A percentile compares a stretch with the other conserved stretches of the same genome.
Conservation (phyloP, 169 alveolate species). For the Theileria equi region DNA sequence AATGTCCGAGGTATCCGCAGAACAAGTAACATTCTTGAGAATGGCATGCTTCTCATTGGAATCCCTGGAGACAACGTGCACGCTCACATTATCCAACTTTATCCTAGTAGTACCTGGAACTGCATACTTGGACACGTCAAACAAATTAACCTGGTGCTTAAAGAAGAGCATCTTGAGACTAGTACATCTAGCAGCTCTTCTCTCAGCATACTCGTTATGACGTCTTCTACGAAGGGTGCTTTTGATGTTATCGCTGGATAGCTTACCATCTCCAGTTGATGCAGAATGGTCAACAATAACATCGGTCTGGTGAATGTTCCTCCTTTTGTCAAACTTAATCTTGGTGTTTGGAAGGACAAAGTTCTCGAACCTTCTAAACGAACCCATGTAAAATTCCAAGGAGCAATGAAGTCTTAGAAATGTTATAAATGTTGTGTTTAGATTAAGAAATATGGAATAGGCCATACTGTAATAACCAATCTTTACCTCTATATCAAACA, state of each 20-base stretch:
- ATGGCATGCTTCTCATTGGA: not conserved
- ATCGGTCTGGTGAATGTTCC: conserved; percentile 4
- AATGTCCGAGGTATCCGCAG: conserved; percentile 33
- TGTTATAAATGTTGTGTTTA: too few relatives aligned
- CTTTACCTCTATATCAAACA: not conserved
- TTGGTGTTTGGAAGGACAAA: conserved; percentile 7
- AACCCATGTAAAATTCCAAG: conserved; percentile 10
- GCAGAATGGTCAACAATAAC: too few relatives aligned
- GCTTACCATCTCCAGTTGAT: too few relatives aligned
- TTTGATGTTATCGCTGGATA: too few relatives aligned
- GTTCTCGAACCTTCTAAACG: conserved; percentile 1
- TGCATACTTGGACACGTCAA: not conserved
- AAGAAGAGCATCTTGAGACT: not conserved
- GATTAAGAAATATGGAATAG: not conserved
- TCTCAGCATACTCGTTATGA: too few relatives aligned
- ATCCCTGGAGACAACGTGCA: conserved; percentile 1
- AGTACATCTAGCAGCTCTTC: too few relatives aligned
- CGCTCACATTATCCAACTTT: not conserved
- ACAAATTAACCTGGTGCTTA: not conserved
- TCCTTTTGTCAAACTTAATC: not conserved
- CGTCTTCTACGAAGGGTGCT: too few relatives aligned
- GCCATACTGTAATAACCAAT: conserved; percentile 2
- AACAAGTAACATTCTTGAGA: conserved; percentile 17
- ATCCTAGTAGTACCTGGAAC: conserved; percentile 8
- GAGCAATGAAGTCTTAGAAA: too few relatives aligned